Conservation (phyloP, 163 green algal genomes). For the Volvox carteri region DNA sequence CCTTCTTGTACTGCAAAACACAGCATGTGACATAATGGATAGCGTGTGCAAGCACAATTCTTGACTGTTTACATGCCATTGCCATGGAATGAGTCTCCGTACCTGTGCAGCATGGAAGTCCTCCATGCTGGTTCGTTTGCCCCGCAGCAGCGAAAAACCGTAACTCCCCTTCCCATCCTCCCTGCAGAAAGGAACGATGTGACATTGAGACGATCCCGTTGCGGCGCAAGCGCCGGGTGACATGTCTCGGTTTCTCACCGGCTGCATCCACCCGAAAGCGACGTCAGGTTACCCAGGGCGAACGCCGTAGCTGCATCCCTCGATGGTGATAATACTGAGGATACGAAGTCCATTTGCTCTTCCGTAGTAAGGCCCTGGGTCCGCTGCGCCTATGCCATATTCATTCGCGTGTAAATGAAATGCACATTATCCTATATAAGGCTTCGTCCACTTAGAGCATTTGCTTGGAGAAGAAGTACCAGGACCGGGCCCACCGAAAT, state of each 20-base stretch:
- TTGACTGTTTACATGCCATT: too few relatives aligned
- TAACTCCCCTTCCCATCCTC: constrained; percentile 84
- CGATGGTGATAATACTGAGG: not conserved
- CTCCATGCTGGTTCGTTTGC: constrained; percentile 87
- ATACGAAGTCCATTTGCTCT: constrained; percentile 47
- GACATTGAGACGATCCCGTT: not conserved
- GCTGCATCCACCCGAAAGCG: constrained; percentile 15
- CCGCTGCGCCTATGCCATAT: too few relatives aligned
- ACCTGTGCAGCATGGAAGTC: constrained; percentile 76
- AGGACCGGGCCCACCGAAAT: too few relatives aligned
- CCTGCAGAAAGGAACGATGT: constrained; percentile 65
- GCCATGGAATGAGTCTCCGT: too few relatives aligned
- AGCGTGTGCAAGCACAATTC: too few relatives aligned
- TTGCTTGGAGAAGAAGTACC: too few relatives aligned
- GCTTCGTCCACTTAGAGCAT: too few relatives aligned
- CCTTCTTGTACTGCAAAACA: constrained; percentile 76
- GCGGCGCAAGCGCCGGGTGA: not conserved
- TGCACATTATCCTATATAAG: too few relatives aligned
- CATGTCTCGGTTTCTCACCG: constrained; percentile 27
- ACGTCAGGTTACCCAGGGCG: not conserved
- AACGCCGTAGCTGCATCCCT: constrained; percentile 33
- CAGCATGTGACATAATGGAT: not conserved
- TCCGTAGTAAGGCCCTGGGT: not conserved
- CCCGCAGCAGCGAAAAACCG: constrained; percentile 81
- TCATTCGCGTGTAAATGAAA: too few relatives aligned